Base-by-base conservation (phyloP, 2,329 filamentous ascomycete genomes). In the Tympanopsis confertula region DNA sequence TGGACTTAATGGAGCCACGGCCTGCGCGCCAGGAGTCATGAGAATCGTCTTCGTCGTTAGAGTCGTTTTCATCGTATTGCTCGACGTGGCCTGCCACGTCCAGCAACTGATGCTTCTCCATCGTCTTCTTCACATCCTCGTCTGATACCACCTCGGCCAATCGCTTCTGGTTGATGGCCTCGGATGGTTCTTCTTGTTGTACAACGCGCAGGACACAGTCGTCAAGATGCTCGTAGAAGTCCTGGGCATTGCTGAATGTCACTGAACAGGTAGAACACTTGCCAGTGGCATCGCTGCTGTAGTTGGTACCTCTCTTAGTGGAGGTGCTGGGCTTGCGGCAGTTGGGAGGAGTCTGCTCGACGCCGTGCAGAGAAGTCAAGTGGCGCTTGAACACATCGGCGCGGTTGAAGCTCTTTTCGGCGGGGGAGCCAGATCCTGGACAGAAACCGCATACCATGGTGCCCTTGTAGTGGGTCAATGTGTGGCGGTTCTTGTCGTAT, bases 401-500 rank as follows among this genome's bases (percentile, higher is more conserved):
- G 40, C 81, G 69, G 57, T 86, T 85, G 58, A 86, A 86, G 51
- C 74, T 82, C 63, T 85, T 86, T 55, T 85, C 81, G 1, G 75
- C 74, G 4, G 79, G 69, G n/a, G 78, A 81, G 13, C 80, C 80
- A 32, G 77, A 78, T 18, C 79, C 79, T 4, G 80, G 79, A 46
- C 81, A 85, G 59, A 86, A 86, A 20, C 79, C 80, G 50, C 81
- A 86, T 5, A 85, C 78, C 80, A 85, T 85, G 18, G 78, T 85
- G 5, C 81, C 80, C 56, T 84, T 85, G 64, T 85, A 86, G 53
- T 86, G 81, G 14, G 81, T 85, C 43, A 85, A 56, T 4, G 80
- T 85, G 54, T 86, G 81, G 28, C 81, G 63, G 57, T 85, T 84
- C 62, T 84, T 84, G 57, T 86, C 81, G 51, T 86, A 86, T 55